Evolutionary conservation across 805 yeast species (phyloP).

Genomic region (Teunomyces lycoperdinae): DNA sequence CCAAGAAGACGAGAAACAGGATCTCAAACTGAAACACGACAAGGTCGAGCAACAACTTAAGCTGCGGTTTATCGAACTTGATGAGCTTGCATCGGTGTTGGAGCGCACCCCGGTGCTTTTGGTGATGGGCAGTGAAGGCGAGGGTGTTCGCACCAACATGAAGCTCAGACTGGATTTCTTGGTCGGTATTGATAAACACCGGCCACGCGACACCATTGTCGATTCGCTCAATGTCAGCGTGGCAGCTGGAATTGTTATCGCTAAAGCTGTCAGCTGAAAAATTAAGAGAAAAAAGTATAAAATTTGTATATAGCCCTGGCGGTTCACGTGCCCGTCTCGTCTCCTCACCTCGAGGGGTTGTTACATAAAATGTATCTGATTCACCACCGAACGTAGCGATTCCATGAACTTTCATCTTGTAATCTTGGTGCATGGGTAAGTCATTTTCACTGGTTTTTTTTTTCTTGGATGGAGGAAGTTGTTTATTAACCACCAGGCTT

Average conservation of each 20-base stretch:
- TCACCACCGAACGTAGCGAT: no score
- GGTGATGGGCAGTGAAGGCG: conserved; percentile 83
- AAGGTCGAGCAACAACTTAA: conserved; percentile 18
- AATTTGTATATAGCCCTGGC: no score
- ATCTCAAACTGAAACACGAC: conserved; percentile 24
- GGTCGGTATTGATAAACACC: conserved; percentile 38
- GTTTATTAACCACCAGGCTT: conserved; percentile 24
- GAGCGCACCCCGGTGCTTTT: conserved; percentile 58
- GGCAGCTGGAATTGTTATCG: conserved; percentile 71
- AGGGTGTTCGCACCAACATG: conserved; percentile 71
- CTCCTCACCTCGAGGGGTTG: no score
- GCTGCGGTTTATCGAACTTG: conserved; percentile 32
- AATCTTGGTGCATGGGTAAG: conserved; percentile 66
- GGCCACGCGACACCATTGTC: conserved; percentile 36
- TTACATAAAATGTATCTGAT: no score
- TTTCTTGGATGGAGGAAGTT: not conserved
- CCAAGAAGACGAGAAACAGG: conserved; percentile 17
- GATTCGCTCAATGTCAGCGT: conserved; percentile 90
- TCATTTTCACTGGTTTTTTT: conserved; percentile 17
- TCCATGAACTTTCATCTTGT: conserved; percentile 49
- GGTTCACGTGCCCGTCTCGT: not conserved
- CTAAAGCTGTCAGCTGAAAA: conserved; percentile 1
- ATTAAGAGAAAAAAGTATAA: no score
- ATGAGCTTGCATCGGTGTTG: conserved; percentile 44
- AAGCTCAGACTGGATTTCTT: conserved; percentile 54